A percentile compares a stretch with the other conserved stretches of the same genome.
phyloP scores from a whole-genome alignment of 208 protist genomes.

The Trypanosoma rangeli region DNA sequence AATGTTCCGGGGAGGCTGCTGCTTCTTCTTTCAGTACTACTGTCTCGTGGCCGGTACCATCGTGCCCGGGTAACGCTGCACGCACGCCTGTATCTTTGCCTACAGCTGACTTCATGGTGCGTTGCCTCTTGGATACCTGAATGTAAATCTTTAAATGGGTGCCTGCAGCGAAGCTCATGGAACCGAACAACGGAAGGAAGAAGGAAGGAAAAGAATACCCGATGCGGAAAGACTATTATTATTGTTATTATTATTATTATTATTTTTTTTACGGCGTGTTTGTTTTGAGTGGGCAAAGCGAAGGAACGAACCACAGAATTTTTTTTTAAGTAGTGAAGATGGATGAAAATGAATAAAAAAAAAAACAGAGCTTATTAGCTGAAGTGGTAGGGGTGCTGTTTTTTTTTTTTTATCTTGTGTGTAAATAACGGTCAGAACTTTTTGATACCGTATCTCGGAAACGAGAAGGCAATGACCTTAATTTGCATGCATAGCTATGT shows the following conservation, averaged over 20 bases:
- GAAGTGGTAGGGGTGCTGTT: too few relatives aligned
- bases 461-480: too few relatives aligned
- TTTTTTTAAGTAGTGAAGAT: too few relatives aligned
- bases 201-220: not conserved
- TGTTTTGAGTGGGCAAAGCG: not conserved
- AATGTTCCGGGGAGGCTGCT: too few relatives aligned
- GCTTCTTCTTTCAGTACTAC: too few relatives aligned
- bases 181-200: not conserved
- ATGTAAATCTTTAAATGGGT: not conserved
- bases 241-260: slow-evolving; percentile 1
- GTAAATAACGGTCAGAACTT: too few relatives aligned
- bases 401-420: too few relatives aligned
- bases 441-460: too few relatives aligned
- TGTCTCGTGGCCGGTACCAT: too few relatives aligned
- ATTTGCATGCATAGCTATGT: not conserved
- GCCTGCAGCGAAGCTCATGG: not conserved
- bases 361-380: too few relatives aligned
- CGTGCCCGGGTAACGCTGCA: not conserved
- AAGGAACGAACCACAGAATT: too few relatives aligned
- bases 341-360: too few relatives aligned
- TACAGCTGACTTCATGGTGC: not conserved
- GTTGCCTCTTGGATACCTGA: not conserved
- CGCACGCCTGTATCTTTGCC: not conserved
- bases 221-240: not conserved
- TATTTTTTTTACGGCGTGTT: slow-evolving; percentile 1